These are phyloP conservation scores for Cymodocea nodosa DNA, from an alignment of 116 monocot species.

Conservation along the genomic window DNA sequence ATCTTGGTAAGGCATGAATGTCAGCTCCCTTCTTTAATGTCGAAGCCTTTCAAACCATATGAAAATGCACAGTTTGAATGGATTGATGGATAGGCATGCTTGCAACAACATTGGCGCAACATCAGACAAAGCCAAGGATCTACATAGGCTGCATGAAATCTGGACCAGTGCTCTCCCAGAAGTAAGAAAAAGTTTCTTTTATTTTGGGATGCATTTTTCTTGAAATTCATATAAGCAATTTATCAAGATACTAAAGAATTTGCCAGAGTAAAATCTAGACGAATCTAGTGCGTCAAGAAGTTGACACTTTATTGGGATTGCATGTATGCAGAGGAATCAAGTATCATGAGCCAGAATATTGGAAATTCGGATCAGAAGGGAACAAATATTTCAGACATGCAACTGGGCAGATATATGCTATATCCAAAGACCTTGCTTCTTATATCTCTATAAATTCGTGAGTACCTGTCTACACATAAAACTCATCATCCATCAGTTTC, in stretches of 20 bases:
- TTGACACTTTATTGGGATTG: background rate
- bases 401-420: constrained; percentile 84
- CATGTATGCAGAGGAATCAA: constrained; percentile 41
- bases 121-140: constrained; percentile 41
- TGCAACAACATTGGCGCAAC: constrained; percentile 27
- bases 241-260: too few species aligned
- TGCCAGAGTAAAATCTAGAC: too few species aligned
- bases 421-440: constrained; percentile 74
- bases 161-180: constrained; percentile 70
- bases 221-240: too few species aligned
- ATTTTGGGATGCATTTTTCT: background rate
- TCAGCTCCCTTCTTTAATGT: background rate
- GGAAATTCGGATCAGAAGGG: constrained; percentile 86
- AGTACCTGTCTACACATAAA: constrained; percentile 5
- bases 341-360: constrained; percentile 85
- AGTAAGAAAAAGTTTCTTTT: constrained; percentile 21
- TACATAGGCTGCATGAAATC: constrained; percentile 98
- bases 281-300: background rate
- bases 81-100: constrained; percentile 39
- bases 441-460: constrained; percentile 83
- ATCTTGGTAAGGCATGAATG: constrained; percentile 34
- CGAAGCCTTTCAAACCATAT: background rate
- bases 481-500: too few species aligned
- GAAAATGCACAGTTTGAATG: too few species aligned
- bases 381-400: constrained; percentile 85